A percentile compares a stretch with the other conserved stretches of the same genome.
phyloP scores from a whole-genome alignment of 2,329 filamentous ascomycete species.

The Pseudocercospora cruenta region DNA sequence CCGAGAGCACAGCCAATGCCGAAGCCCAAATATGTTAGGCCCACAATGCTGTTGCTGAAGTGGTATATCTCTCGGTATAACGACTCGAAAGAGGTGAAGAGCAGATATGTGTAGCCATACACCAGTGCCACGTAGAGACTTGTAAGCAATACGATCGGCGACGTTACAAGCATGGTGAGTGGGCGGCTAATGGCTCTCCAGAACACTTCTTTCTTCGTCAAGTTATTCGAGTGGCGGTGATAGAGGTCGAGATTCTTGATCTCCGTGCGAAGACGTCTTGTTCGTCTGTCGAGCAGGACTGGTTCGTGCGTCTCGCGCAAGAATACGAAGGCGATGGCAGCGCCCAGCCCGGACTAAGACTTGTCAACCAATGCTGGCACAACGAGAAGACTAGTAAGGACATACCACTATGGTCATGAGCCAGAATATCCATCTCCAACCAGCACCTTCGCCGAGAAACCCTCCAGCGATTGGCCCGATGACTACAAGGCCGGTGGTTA shows the following conservation, averaged over 20 bases:
- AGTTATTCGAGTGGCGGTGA: background rate
- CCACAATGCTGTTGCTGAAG: background rate
- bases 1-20: background rate
- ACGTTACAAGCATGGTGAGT: background rate
- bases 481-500: no score
- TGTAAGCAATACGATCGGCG: no score
- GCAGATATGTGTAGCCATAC: no score
- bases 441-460: no score
- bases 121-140: no score
- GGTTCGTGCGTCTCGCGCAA: slow-evolving; percentile 2
- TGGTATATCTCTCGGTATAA: background rate
- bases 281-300: background rate
- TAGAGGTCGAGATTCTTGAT: background rate
- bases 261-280: background rate
- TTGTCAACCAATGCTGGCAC: no score
- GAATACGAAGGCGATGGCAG: background rate
- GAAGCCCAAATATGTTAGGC: slow-evolving; percentile 2
- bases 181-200: background rate
- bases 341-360: no score
- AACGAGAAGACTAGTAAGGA: no score
- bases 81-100: background rate
- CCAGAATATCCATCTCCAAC: no score
- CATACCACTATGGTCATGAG: no score
- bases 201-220: background rate
- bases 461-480: no score